Evolutionary conservation across 768 basidiomycete genomes (phyloP).

Genomic region (Russula virescens): DNA sequence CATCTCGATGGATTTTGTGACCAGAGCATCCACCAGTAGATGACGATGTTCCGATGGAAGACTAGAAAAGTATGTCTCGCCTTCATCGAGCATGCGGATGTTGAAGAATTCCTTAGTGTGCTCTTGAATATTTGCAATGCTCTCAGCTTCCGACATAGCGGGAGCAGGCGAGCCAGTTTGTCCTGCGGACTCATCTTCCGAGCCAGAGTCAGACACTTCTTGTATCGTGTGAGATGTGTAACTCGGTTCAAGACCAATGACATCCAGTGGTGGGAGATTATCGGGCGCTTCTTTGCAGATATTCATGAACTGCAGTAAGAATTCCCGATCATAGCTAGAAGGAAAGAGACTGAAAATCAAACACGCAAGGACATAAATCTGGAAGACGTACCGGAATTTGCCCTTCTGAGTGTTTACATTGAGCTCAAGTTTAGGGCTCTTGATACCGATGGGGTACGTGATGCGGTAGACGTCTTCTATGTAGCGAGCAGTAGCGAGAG

Average conservation of each 20-base stretch:
- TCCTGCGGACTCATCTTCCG: conserved; percentile 42
- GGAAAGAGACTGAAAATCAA: conserved; percentile 7
- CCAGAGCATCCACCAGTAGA: conserved; percentile 69
- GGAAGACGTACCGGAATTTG: conserved; percentile 66
- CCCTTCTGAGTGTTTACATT: conserved; percentile 80
- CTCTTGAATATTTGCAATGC: conserved; percentile 69
- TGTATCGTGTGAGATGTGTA: conserved; percentile 45
- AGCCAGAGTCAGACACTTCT: conserved; percentile 43
- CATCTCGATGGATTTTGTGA: conserved; percentile 66
- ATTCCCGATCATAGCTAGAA: conserved; percentile 89
- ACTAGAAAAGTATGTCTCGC: conserved; percentile 76
- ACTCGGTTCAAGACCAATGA: conserved; percentile 82
- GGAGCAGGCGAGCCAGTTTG: conserved; percentile 26
- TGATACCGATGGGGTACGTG: conserved; percentile 76
- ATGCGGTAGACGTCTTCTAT: conserved; percentile 79
- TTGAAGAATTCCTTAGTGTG: conserved; percentile 84
- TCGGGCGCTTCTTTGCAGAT: conserved; percentile 95
- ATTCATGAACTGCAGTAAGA: conserved; percentile 94
- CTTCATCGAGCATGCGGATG: conserved; percentile 80
- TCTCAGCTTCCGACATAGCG: conserved; percentile 57
- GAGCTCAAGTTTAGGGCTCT: conserved; percentile 77
- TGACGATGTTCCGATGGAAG: conserved; percentile 61
- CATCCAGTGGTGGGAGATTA: conserved; percentile 79
- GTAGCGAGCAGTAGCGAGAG: conserved; percentile 73
- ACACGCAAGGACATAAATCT: neutral